Percentiles rank a stretch among this genome's conserved stretches.
Evolutionary conservation across 176 grass and related monocot species (phyloP).

Genomic region (Oryza punctata): DNA sequence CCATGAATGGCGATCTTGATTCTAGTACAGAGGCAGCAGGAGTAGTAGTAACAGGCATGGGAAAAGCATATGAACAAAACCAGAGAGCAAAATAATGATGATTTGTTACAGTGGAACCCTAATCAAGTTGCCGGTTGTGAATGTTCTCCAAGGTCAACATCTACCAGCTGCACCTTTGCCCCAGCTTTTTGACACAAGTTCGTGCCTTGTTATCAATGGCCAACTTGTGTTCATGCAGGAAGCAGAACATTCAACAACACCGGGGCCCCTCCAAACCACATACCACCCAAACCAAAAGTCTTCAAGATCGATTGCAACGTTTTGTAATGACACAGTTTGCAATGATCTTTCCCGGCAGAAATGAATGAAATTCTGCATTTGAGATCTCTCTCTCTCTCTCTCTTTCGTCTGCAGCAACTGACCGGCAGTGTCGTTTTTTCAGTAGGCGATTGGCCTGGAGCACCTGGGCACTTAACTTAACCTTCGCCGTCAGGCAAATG

Average conservation of each 20-base stretch:
- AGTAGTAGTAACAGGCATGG: neutral
- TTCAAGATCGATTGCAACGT: conserved; percentile 16
- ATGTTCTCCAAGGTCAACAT: conserved; percentile 41
- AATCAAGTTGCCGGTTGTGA: conserved; percentile 10
- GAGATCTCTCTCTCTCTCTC: neutral
- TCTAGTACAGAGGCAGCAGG: neutral
- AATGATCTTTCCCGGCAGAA: neutral
- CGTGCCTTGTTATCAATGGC: neutral
- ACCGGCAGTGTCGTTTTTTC: neutral
- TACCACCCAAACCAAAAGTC: neutral
- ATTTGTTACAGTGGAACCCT: neutral
- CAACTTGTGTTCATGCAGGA: neutral
- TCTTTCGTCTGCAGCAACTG: neutral
- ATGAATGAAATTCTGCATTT: neutral
- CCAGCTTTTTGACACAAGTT: conserved; percentile 38
- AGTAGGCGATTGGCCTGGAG: neutral
- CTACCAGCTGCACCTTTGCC: conserved; percentile 15
- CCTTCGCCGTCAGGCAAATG: neutral
- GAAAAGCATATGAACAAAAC: neutral
- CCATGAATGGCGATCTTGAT: conserved; percentile 10
- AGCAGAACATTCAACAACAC: neutral
- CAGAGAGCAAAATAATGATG: neutral
- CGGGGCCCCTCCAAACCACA: neutral
- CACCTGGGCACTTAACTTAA: neutral
- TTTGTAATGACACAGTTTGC: neutral